Conservation (phyloP, 306 rosid genomes). For the Styphnolobium japonicum region DNA sequence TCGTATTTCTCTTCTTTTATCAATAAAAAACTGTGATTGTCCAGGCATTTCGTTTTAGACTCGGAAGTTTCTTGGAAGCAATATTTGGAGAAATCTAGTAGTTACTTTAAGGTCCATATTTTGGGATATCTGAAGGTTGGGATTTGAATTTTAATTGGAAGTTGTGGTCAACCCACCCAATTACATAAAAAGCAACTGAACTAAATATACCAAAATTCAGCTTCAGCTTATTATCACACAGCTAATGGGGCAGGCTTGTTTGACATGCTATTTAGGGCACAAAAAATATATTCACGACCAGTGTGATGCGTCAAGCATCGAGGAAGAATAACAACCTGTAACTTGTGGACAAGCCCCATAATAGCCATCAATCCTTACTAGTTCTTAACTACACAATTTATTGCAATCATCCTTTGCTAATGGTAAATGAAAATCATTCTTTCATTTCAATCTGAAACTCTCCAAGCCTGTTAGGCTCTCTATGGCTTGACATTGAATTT, state of each 20-base stretch:
- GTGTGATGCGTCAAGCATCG: not conserved
- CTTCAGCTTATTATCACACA: not conserved
- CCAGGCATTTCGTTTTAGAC: not conserved
- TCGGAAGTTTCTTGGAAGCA: not conserved
- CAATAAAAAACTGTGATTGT: not conserved
- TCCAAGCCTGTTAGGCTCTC: not conserved
- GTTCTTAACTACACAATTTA: not conserved
- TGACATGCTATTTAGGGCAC: not conserved
- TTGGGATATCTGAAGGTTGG: not conserved
- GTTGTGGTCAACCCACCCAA: not conserved
- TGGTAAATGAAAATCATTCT: not conserved
- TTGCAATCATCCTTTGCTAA: not conserved
- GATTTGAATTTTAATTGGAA: not conserved
- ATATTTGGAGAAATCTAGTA: not conserved
- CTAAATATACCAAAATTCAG: not conserved
- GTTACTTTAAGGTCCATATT: not conserved
- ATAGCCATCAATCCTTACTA: not conserved
- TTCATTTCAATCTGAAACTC: not conserved
- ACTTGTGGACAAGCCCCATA: not conserved
- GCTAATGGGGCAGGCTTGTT: not conserved
- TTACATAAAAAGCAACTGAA: not conserved
- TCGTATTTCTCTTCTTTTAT: not conserved
- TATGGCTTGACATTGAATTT: not conserved
- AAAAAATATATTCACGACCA: not conserved
- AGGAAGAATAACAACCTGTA: not conserved